phyloP scores from a whole-genome alignment of 1,284 basidiomycete genomes.

The Trichosporon coremiiforme region DNA sequence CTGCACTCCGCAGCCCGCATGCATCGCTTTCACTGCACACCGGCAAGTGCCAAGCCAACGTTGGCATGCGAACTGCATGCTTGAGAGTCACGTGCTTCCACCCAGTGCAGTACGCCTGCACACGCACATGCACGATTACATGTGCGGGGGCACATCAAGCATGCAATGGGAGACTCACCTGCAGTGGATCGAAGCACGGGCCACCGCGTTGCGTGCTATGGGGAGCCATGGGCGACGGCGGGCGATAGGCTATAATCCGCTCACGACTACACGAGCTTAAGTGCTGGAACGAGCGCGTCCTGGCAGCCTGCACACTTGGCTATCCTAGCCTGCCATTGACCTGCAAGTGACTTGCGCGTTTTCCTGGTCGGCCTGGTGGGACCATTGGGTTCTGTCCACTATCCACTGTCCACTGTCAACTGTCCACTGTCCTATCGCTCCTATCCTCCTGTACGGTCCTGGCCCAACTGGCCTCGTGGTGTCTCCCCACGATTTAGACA shows the following conservation, averaged over 20 bases:
- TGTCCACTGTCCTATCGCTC: too few relatives aligned
- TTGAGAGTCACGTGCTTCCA: background rate
- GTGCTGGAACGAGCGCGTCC: background rate
- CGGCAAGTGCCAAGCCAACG: background rate
- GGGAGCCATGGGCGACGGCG: background rate
- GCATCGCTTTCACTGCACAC: background rate
- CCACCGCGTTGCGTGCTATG: constrained; percentile 1
- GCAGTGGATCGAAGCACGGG: background rate
- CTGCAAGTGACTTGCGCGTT: background rate
- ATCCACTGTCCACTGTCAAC: too few relatives aligned
- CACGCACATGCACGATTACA: background rate
- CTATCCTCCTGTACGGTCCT: too few relatives aligned
- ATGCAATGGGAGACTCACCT: background rate
- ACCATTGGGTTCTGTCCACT: too few relatives aligned
- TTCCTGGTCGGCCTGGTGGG: too few relatives aligned
- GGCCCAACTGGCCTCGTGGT: too few relatives aligned
- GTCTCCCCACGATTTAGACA: too few relatives aligned
- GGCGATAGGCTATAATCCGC: background rate
- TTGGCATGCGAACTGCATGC: background rate
- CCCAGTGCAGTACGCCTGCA: too few relatives aligned
- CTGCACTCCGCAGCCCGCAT: background rate
- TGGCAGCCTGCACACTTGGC: too few relatives aligned
- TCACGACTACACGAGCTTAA: background rate
- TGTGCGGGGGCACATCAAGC: background rate
- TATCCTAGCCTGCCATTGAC: background rate